Conservation (phyloP, 805 yeast genomes). For the Metschnikowia vanudenii region DNA sequence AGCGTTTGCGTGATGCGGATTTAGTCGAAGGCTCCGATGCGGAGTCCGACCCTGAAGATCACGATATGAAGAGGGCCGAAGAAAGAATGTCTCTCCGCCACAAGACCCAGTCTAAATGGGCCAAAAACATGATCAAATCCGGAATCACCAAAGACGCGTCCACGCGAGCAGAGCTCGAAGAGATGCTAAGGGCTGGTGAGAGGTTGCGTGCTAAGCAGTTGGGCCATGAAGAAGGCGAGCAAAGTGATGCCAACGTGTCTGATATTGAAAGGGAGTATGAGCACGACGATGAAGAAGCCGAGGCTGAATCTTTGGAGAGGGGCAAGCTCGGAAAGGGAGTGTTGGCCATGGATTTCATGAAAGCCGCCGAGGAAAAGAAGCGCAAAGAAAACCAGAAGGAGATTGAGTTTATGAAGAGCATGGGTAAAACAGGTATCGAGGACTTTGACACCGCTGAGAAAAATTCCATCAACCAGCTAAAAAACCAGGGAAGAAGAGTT, state of each 20-base stretch:
- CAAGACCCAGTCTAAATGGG: conserved; percentile 87
- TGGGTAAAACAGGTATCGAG: conserved; percentile 43
- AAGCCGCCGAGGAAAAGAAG: conserved; percentile 74
- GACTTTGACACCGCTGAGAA: conserved; percentile 34
- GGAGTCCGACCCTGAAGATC: conserved; percentile 55
- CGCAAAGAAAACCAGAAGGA: conserved; percentile 56
- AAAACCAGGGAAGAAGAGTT: conserved; percentile 77
- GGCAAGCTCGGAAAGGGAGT: conserved; percentile 78
- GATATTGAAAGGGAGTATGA: conserved; percentile 45
- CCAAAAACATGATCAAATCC: conserved; percentile 80
- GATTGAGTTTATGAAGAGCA: conserved; percentile 48
- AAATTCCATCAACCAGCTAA: conserved; percentile 45
- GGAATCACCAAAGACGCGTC: conserved; percentile 87
- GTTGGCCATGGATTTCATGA: conserved; percentile 94
- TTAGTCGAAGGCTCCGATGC: conserved; percentile 61
- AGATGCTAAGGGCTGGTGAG: conserved; percentile 88
- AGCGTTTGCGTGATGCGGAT: conserved; percentile 64
- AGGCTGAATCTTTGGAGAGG: conserved; percentile 33
- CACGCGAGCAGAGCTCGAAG: conserved; percentile 87
- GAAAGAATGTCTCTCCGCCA: conserved; percentile 93
- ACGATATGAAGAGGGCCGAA: conserved; percentile 73
- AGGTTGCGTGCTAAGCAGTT: conserved; percentile 67
- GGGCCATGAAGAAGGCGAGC: conserved; percentile 57
- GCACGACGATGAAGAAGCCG: conserved; percentile 35
- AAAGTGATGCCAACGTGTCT: conserved; percentile 52